phyloP scores from a whole-genome alignment of 345 rosid genomes.

The Mangifera indica region DNA sequence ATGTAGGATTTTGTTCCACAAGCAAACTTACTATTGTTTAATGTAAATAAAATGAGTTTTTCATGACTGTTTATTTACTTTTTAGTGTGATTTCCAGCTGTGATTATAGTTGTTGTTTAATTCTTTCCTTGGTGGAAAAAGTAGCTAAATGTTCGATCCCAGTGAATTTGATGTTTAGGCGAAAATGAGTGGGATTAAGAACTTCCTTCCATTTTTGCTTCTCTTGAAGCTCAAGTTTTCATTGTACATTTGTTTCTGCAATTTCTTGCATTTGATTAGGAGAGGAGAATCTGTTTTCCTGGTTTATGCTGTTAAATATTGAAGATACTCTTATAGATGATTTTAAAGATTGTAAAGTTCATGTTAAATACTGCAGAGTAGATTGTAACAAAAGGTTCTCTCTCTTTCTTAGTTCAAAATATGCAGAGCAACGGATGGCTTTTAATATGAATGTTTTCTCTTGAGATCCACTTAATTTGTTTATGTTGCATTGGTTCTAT shows the following conservation, averaged over 20 bases:
- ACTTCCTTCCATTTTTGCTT: background rate
- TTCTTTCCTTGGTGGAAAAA: background rate
- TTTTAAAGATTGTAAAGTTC: background rate
- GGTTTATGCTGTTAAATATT: background rate
- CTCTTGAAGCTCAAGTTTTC: background rate
- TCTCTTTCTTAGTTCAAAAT: conserved; percentile 4
- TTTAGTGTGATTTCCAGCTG: background rate
- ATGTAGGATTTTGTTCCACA: no score
- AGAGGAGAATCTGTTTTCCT: background rate
- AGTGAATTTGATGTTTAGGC: conserved; percentile 6
- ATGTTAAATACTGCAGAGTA: conserved; percentile 3
- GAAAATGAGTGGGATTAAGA: background rate
- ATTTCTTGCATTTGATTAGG: background rate
- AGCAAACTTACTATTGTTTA: background rate
- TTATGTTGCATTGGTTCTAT: background rate
- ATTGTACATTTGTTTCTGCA: background rate
- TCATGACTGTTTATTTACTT: background rate
- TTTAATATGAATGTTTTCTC: background rate
- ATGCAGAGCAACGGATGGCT: background rate
- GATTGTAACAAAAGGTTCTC: background rate
- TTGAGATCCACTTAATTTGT: background rate
- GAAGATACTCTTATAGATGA: background rate
- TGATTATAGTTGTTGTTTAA: conserved; percentile 5
- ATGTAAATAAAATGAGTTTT: background rate
- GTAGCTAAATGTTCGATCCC: background rate